phyloP scores from a whole-genome alignment of 306 rosid genomes.

The Citrullus amarus region DNA sequence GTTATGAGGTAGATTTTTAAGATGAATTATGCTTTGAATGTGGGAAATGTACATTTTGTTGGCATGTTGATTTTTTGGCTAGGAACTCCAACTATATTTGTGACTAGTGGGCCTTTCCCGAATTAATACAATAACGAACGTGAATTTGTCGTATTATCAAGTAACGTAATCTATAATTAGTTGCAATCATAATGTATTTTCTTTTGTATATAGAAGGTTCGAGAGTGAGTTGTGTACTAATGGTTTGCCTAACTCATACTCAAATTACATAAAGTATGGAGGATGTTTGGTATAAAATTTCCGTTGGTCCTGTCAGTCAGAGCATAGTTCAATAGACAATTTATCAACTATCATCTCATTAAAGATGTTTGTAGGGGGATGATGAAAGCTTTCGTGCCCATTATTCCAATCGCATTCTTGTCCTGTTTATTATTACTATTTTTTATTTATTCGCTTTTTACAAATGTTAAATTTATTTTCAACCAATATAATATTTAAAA shows the following conservation, averaged over 20 bases:
- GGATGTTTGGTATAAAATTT: rapidly evolving
- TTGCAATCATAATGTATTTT: background rate
- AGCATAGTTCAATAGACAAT: too few relatives aligned
- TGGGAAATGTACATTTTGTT: background rate
- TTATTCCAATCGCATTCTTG: too few relatives aligned
- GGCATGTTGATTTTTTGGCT: background rate
- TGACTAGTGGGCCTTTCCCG: background rate
- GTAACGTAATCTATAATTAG: background rate
- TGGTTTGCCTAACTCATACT: too few relatives aligned
- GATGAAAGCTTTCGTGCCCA: too few relatives aligned
- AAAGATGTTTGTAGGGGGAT: too few relatives aligned
- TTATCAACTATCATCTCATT: too few relatives aligned
- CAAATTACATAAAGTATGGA: background rate
- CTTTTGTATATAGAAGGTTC: background rate
- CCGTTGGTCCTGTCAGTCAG: too few relatives aligned
- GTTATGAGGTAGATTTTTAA: background rate
- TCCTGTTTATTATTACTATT: too few relatives aligned
- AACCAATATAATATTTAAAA: too few relatives aligned
- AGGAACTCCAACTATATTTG: background rate
- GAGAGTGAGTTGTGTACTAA: background rate
- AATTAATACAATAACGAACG: background rate
- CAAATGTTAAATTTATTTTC: too few relatives aligned
- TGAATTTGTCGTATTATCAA: background rate
- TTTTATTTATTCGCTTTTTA: too few relatives aligned
- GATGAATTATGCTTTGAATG: background rate